Conservation (phyloP, 495 filamentous ascomycete genomes). For the Aspergillus kassunensis region DNA sequence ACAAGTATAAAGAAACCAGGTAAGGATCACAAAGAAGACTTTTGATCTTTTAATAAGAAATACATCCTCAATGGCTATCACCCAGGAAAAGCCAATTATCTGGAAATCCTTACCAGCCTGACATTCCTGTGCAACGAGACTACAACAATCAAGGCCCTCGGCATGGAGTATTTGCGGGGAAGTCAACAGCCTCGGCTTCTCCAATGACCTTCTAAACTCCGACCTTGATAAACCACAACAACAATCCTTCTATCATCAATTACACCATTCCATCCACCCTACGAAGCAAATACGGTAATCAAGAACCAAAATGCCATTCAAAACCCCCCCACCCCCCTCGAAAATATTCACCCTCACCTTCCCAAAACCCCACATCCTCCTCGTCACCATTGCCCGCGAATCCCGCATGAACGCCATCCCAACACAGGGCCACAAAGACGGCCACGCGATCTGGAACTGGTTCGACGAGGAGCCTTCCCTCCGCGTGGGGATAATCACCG, state of each 20-base stretch:
- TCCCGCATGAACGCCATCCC: slow-evolving; percentile 41
- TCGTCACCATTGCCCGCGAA: slow-evolving; percentile 35
- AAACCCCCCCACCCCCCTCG: slow-evolving; percentile 15
- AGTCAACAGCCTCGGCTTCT: not conserved
- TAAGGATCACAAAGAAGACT: too few species aligned
- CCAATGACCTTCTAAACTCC: too few species aligned
- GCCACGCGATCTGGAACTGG: slow-evolving; percentile 42
- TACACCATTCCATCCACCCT: not conserved
- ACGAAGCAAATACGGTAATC: not conserved
- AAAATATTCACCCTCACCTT: slow-evolving; percentile 23
- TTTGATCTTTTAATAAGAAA: too few species aligned
- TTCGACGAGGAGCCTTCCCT: slow-evolving; percentile 46
- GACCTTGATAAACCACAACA: too few species aligned
- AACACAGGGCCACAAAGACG: slow-evolving; percentile 41
- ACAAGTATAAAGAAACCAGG: too few species aligned
- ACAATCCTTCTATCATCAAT: too few species aligned
- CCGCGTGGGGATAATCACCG: slow-evolving; percentile 48
- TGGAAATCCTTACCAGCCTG: too few species aligned
- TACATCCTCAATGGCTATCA: too few species aligned
- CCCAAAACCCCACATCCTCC: slow-evolving; percentile 29
- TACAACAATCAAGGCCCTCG: too few species aligned
- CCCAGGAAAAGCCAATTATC: too few species aligned
- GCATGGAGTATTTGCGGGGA: slow-evolving; percentile 2
- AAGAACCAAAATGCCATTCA: slow-evolving; percentile 7
- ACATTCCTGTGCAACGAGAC: too few species aligned